Evolutionary conservation across 2,329 filamentous ascomycete species (phyloP), one percentile per base, ranked within the genome.

Genomic region (Juglanconis sp.): DNA sequence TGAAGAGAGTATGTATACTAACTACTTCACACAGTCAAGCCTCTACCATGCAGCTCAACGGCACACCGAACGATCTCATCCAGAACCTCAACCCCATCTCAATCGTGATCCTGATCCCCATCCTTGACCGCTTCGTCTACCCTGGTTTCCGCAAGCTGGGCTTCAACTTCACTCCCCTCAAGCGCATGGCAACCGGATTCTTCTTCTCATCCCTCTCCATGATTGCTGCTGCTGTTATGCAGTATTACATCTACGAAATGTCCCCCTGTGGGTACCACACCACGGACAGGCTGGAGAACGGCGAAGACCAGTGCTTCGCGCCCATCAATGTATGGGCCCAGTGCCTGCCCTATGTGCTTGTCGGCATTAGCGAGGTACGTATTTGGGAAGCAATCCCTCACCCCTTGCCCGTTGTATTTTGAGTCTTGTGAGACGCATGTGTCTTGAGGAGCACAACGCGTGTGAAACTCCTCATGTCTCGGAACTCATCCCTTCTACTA

Each of bases 21-120:
- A 62, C 46, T 32, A 11, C 34, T 17, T 3, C 6, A 42, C n/a
- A 62, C n/a, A 62, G 81, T 11, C 88, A 91, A 76, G 87, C 86
- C 34, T 79, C 81, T 5, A 85, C 84, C 56, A 85, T 91, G 88
- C 68, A 81, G 56, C 82, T 87, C 3, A 79, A 88, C 69, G 88
- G 89, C 36, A 81, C 91, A 3, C 90, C 90, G 68, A 93, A 93
- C 77, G 90, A 93, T 70, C 76, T 92, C 60, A 83, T 93, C 68
- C 83, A 87, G 71, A 92, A 92, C 74, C 78, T 93, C 46, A 87
- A 92, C 72, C 88, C 90, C 5, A 84, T 93, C 65, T 84, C 88
- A 32, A 84, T 92, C 63, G 83, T 93, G 67, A 85, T 93, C 69
- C 83, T 92, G 73, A 88, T 92, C 53, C 89, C 89, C 3, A 75